phyloP scores from a whole-genome alignment of 2,329 filamentous ascomycete genomes.

The Blumeria graminis region DNA sequence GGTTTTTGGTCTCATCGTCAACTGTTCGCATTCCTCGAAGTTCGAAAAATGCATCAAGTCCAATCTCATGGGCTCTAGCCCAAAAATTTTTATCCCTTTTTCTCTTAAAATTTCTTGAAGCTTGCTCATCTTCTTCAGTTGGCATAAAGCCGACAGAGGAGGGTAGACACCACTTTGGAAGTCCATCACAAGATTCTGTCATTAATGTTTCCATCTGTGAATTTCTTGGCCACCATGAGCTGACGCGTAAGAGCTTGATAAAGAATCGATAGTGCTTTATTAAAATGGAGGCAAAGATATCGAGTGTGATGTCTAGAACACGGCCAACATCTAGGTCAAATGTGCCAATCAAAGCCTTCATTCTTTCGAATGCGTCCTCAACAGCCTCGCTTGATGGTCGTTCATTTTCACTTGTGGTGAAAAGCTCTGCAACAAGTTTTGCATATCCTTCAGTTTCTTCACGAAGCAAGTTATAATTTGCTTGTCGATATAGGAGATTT shows the following conservation, averaged over 20 bases:
- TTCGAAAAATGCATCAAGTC: constrained; percentile 72
- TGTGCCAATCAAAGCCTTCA: constrained; percentile 86
- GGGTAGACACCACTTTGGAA: constrained; percentile 74
- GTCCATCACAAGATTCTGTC: constrained; percentile 24
- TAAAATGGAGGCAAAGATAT: constrained; percentile 81
- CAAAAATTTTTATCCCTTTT: constrained; percentile 58
- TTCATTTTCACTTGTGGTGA: constrained; percentile 60
- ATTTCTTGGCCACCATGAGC: constrained; percentile 86
- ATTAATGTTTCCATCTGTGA: constrained; percentile 21
- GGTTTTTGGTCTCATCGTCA: constrained; percentile 26
- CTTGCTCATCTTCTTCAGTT: constrained; percentile 42
- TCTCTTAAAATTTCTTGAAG: constrained; percentile 30
- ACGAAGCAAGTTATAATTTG: constrained; percentile 84
- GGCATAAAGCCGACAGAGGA: constrained; percentile 36
- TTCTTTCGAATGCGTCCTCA: constrained; percentile 66
- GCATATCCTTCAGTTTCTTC: constrained; percentile 95
- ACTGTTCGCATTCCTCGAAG: constrained; percentile 49
- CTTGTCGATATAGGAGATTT: constrained; percentile 79
- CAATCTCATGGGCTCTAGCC: constrained; percentile 49
- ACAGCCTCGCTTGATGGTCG: constrained; percentile 54
- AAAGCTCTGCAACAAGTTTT: constrained; percentile 86
- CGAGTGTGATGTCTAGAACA: constrained; percentile 79
- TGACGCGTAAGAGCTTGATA: constrained; percentile 70
- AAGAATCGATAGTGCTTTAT: constrained; percentile 90
- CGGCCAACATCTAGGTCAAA: constrained; percentile 93